Base-by-base conservation (phyloP, 2,329 filamentous ascomycete species). In the Cercospora berteroae region DNA sequence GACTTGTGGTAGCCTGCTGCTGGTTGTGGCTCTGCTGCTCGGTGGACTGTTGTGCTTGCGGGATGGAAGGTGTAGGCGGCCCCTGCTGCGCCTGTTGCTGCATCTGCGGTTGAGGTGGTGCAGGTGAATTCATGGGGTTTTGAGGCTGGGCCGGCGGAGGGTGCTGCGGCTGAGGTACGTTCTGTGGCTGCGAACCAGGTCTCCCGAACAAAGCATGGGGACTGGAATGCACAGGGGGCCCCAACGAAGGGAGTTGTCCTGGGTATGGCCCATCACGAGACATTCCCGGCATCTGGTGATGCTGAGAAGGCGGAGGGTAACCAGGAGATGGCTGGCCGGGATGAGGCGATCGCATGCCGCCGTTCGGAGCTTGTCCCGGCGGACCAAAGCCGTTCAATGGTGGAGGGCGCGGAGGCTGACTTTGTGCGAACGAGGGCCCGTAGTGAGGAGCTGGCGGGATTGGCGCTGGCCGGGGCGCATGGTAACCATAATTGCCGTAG, bases 301-400 rank as follows among this genome's bases (percentile, higher is more conserved):
- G 71, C 63, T 64, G 69, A 27, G 66, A 62, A n/a, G 65, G 68
- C 36, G 67, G 66, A 13, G 67, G 69, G 52, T 66, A 69, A 10
- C 59, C 65, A 27, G 71, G 66, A 25, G 72, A 70, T 20, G 63
- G 78, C 1, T 77, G 76, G 64, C 78, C 69, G 27, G 74, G 63
- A 33, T 67, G 79, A 27, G 80, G 77, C 25, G 79, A 80, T 50
- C 77, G 76, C 70, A 80, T 71, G 39, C 80, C 60, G n/a, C 55
- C 78, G 64, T 80, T 80, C 31, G 72, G 25, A 57, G 71, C 60
- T 48, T 67, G 70, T 50, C 52, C 64, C 33, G 61, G 65, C 31
- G 77, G 78, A 5, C 78, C 74, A 44, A 66, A 71, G 27, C 65
- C 65, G 56, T 71, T 73, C 66, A 68, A n/a, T 57, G 52, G 44